Base-by-base conservation (phyloP, 2,329 filamentous ascomycete species). In the Fusarium sp. region DNA sequence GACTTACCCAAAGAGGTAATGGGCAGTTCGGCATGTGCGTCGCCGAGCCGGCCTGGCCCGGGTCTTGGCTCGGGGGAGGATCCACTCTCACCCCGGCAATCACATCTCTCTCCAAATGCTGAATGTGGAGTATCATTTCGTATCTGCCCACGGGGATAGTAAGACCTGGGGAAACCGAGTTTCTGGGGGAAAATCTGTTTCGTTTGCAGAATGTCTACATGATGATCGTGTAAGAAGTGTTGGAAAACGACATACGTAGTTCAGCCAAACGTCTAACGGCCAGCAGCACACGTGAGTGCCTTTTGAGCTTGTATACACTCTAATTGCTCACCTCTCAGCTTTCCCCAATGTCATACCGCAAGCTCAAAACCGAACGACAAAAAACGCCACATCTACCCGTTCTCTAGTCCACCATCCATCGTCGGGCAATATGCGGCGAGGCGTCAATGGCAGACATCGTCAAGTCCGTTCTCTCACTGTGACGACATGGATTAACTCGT, bases 11-110 rank as follows among this genome's bases (percentile, higher is more conserved):
- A 66, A 58, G 9, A 20, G 56, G 66, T 36, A 68, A 68, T 54
- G 20, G 38, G n/a, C 34, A 31, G 14, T 48, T 51, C 57, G 55
- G 59, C 55, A 46, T 54, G 39, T 55, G 60, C 52, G 55, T 64
- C 56, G 66, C 66, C 66, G 55, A 69, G 66, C 44, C 68, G 68
- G 68, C 64, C 57, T 69, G 53, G 52, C 63, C 67, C 67, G 67
- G 67, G 36, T 51, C 60, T 57, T 68, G 63, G 55, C 55, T 56
- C 34, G 42, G 65, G 45, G 50, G 36, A 26, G 20, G 40, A 49
- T 51, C 66, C 66, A 69, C 66, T 54, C 26, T 39, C 22, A 42
- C 43, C 60, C 66, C 56, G 40, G 45, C 50, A 60, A n/a, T 66
- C 46, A 26, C 18, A 10, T 31, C 24, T n/a, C 49, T 43, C 26